Percentiles rank a stretch among this genome's conserved stretches.
phyloP scores from a whole-genome alignment of 352 stramenopile species.

The Phytopythium helicoides region DNA sequence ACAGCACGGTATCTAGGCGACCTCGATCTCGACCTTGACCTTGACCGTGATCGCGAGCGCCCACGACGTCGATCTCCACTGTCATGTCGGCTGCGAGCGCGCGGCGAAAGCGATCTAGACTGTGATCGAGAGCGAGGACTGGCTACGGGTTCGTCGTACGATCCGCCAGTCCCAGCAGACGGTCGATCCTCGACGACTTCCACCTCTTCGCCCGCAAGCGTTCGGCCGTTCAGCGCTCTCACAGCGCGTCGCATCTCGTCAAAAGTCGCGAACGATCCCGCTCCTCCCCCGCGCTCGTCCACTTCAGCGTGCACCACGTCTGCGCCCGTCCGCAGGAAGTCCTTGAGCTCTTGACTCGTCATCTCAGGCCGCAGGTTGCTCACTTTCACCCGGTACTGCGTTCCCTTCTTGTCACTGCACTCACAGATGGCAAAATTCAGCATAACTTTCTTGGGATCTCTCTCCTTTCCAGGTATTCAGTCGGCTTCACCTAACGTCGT shows the following conservation, averaged over 20 bases:
- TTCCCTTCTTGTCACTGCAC: no score
- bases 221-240: constrained; percentile 38
- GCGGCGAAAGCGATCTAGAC: constrained; percentile 17
- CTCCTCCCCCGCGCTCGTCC: constrained; percentile 57
- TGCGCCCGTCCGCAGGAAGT: constrained; percentile 50
- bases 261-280: constrained; percentile 58
- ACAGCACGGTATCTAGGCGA: no score
- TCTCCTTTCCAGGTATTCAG: no score
- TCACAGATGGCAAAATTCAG: no score
- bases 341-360: constrained; percentile 66
- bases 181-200: constrained; percentile 33
- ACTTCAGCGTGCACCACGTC: constrained; percentile 71
- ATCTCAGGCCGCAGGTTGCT: constrained; percentile 37
- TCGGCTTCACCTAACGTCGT: no score
- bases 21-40: not conserved
- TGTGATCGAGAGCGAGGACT: constrained; percentile 26
- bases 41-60: not conserved
- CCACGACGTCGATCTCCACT: not conserved
- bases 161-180: constrained; percentile 11
- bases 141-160: no score
- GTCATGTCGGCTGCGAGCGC: constrained; percentile 1
- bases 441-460: no score
- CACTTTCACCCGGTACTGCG: constrained; percentile 52
- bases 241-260: constrained; percentile 62
- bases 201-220: constrained; percentile 47